Percentiles rank a stretch among this genome's conserved stretches.
These are phyloP conservation scores for Agrocybe chaxingu DNA, from an alignment of 768 basidiomycete genomes.

Conservation along the genomic window DNA sequence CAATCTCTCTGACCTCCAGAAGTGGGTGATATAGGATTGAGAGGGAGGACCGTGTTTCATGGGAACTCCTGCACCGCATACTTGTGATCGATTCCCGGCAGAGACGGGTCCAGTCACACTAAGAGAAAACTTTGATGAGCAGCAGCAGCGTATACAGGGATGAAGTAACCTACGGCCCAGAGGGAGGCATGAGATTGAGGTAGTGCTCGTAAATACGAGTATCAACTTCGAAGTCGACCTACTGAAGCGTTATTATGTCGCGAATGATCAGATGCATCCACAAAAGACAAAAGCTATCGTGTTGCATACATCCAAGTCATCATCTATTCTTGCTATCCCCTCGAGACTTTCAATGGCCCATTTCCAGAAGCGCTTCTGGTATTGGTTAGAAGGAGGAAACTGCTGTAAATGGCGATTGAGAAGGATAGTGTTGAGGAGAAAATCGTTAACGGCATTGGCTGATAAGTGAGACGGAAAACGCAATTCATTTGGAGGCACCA, in stretches of 20 bases:
- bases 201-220: conserved; percentile 62
- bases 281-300: conserved; percentile 4
- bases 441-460: conserved; percentile 44
- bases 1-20: conserved; percentile 38
- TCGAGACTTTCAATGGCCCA: conserved; percentile 61
- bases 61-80: conserved; percentile 25
- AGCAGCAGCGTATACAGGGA: neutral
- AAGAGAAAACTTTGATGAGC: neutral
- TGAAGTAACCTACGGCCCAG: conserved; percentile 27
- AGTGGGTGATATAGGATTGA: conserved; percentile 65
- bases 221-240: conserved; percentile 50
- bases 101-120: conserved; percentile 21
- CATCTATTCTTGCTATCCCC: conserved; percentile 21
- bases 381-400: conserved; percentile 63
- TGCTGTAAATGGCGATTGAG: conserved; percentile 46
- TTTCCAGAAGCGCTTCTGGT: conserved; percentile 73
- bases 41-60: conserved; percentile 33
- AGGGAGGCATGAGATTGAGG: conserved; percentile 41
- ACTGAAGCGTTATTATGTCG: conserved; percentile 31
- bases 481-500: conserved; percentile 42
- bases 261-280: conserved; percentile 6
- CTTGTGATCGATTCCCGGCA: conserved; percentile 18
- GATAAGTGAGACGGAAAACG: conserved; percentile 36
- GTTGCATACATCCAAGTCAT: conserved; percentile 43
- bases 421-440: conserved; percentile 52